Conservation (phyloP, 192 early-diverging fungal genomes). For the Backusella morwellensis region DNA sequence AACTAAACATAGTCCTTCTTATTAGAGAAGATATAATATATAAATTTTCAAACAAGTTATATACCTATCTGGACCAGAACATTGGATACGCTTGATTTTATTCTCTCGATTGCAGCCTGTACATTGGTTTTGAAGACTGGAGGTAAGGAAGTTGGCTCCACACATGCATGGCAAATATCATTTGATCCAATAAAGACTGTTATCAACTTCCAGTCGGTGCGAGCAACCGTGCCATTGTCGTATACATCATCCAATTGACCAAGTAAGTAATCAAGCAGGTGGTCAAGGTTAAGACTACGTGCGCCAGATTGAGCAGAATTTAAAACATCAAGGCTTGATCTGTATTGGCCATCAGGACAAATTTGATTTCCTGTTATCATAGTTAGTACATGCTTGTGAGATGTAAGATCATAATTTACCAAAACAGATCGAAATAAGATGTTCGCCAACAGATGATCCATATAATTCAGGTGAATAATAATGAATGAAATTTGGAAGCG, state of each 20-base stretch:
- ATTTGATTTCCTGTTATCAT: slow-evolving; percentile 5
- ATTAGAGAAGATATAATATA: neutral
- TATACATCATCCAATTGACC: slow-evolving; percentile 26
- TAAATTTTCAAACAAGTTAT: neutral
- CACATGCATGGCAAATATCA: slow-evolving; percentile 52
- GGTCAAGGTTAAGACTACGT: slow-evolving; percentile 39
- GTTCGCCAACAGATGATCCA: slow-evolving; percentile 46
- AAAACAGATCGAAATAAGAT: slow-evolving; percentile 51
- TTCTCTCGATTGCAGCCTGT: slow-evolving; percentile 27
- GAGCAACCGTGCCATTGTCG: slow-evolving; percentile 16
- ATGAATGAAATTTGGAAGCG: slow-evolving; percentile 48
- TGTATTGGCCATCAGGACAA: slow-evolving; percentile 31
- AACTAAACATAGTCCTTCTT: slow-evolving; percentile 5
- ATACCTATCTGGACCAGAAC: slow-evolving; percentile 46
- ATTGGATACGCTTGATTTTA: slow-evolving; percentile 39
- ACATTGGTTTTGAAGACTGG: slow-evolving; percentile 30
- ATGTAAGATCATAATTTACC: slow-evolving; percentile 13
- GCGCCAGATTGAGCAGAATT: slow-evolving; percentile 62
- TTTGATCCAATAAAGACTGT: slow-evolving; percentile 60
- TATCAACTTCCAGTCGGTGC: slow-evolving; percentile 48
- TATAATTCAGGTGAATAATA: slow-evolving; percentile 40
- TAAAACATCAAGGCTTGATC: slow-evolving; percentile 18
- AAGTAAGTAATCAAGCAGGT: slow-evolving; percentile 48
- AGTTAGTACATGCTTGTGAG: neutral
- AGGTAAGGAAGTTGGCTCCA: slow-evolving; percentile 11